A percentile compares a stretch with the other conserved stretches of the same genome.
These are phyloP conservation scores for Tubosaeta brunneosetosa DNA, from an alignment of 768 basidiomycete species.

Conservation along the genomic window DNA sequence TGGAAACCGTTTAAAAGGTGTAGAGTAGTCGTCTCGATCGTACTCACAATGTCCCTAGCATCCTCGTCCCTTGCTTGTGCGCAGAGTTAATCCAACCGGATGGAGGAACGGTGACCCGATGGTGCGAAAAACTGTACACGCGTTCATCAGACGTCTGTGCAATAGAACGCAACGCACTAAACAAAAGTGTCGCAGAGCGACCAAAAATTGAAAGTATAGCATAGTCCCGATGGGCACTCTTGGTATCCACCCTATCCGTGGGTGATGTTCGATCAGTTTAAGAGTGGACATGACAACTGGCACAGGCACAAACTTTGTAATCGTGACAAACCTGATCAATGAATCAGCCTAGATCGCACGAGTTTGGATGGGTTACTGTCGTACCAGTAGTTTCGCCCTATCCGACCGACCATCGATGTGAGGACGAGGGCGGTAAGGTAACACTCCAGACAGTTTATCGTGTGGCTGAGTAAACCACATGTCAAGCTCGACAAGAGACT, in stretches of 20 bases:
- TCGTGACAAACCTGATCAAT: constrained; percentile 28
- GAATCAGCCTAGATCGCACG: constrained; percentile 14
- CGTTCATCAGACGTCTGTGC: constrained; percentile 1
- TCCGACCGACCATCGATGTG: constrained; percentile 11
- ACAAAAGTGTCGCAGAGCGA: constrained; percentile 61
- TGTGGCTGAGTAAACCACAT: constrained; percentile 41
- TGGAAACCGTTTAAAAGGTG: constrained; percentile 41
- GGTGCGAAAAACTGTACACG: constrained; percentile 67
- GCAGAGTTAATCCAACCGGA: constrained; percentile 74
- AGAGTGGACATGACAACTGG: constrained; percentile 2
- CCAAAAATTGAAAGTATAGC: constrained; percentile 85
- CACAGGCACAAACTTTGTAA: constrained; percentile 27
- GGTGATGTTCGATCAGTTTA: not conserved
- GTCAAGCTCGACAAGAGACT: constrained; percentile 54
- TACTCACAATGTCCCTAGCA: constrained; percentile 72
- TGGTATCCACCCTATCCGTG: constrained; percentile 68
- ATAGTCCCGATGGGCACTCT: constrained; percentile 54
- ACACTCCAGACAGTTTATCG: constrained; percentile 37
- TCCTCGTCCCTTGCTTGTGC: constrained; percentile 71
- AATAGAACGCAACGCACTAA: constrained; percentile 48
- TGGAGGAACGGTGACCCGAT: constrained; percentile 72
- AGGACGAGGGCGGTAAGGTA: constrained; percentile 36
- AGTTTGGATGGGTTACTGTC: constrained; percentile 8
- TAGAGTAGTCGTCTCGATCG: not conserved
- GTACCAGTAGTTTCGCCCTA: constrained; percentile 59